A percentile compares a stretch with the other conserved stretches of the same genome.
Conservation (phyloP, 345 rosid species). For the Populus simonii region DNA sequence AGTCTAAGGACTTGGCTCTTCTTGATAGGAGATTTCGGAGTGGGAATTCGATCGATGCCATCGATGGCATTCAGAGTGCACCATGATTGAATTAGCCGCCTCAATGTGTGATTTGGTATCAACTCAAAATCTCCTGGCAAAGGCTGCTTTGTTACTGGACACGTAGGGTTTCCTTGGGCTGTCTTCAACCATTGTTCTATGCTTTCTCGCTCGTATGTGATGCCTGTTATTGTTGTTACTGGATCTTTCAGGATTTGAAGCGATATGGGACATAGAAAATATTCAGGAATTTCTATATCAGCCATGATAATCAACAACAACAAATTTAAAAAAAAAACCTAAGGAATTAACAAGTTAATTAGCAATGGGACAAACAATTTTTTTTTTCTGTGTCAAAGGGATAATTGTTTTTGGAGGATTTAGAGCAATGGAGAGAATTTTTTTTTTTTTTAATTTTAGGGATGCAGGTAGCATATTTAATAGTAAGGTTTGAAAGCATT, state of each 20-base stretch:
- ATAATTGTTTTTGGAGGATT: background rate
- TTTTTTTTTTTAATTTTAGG: background rate
- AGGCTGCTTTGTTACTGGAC: constrained; percentile 56
- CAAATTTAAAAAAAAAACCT: background rate
- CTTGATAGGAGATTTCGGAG: constrained; percentile 29
- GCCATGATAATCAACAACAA: constrained; percentile 17
- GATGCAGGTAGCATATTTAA: background rate
- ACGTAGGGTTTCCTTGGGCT: constrained; percentile 20
- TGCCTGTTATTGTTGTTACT: constrained; percentile 57
- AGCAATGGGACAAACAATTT: too few relatives aligned
- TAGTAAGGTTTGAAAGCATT: background rate
- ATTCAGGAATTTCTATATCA: constrained; percentile 47
- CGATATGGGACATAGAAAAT: constrained; percentile 58
- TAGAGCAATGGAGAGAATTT: background rate
- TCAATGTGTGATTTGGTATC: constrained; percentile 52
- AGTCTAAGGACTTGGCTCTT: constrained; percentile 26
- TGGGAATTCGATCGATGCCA: constrained; percentile 33
- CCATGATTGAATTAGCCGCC: constrained; percentile 58
- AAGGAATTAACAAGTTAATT: too few relatives aligned
- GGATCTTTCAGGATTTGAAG: constrained; percentile 60
- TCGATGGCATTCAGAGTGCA: constrained; percentile 17
- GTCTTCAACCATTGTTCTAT: constrained; percentile 51
- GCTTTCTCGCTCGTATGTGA: constrained; percentile 58
- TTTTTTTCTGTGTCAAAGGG: too few relatives aligned
- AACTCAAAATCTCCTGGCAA: constrained; percentile 36